These are phyloP conservation scores for Escallonia herrerae DNA, from an alignment of 129 eudicot genomes.

Conservation along the genomic window DNA sequence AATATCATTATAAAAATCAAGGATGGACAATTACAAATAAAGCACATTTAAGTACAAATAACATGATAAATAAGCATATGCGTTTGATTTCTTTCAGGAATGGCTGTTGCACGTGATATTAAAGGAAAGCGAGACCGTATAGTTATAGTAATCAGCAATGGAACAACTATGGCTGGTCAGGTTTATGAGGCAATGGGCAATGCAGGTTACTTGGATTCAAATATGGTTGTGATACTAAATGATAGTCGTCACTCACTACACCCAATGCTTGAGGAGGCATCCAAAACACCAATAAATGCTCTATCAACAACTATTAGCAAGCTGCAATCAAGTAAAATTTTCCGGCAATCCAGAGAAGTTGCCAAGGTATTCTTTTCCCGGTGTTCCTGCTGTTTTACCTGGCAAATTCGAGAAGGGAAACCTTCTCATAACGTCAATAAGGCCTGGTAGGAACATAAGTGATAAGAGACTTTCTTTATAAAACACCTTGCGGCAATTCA, in stretches of 20 bases:
- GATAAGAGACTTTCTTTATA: no score
- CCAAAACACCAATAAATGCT: conserved; percentile 61
- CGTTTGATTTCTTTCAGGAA: conserved; percentile 39
- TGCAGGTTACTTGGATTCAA: conserved; percentile 87
- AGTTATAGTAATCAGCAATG: conserved; percentile 82
- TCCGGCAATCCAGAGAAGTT: conserved; percentile 65
- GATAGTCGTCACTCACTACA: conserved; percentile 73
- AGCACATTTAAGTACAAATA: no score
- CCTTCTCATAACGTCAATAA: no score
- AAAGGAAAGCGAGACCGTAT: conserved; percentile 75
- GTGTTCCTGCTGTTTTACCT: background rate
- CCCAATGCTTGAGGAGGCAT: conserved; percentile 56
- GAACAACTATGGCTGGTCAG: conserved; percentile 74
- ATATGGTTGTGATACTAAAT: conserved; percentile 81
- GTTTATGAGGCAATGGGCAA: conserved; percentile 97
- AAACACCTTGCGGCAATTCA: no score
- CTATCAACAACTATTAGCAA: conserved; percentile 71
- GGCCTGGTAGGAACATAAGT: no score
- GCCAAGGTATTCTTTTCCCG: conserved; percentile 53
- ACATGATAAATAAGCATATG: background rate
- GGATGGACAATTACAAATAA: conserved; percentile 2
- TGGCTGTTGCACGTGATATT: conserved; percentile 91
- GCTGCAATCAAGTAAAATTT: conserved; percentile 76
- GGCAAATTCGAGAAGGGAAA: no score
- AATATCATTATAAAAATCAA: background rate